phyloP scores from a whole-genome alignment of 2,329 filamentous ascomycete genomes.

The Chaetomiaceae sp. region DNA sequence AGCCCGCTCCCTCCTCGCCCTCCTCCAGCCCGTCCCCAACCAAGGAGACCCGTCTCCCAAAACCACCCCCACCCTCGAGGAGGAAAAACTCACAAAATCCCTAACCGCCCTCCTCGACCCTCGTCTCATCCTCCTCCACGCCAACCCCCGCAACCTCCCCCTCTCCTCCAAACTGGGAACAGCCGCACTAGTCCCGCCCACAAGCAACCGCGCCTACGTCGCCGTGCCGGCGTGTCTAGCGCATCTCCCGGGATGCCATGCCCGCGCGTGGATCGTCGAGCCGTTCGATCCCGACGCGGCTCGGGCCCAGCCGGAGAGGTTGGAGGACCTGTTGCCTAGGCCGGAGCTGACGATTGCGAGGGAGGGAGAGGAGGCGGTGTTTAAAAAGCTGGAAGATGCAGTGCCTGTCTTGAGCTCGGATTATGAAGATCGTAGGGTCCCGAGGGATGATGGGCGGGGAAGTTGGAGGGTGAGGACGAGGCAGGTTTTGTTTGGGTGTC shows the following conservation, averaged over 20 bases:
- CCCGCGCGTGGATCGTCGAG: constrained; percentile 25
- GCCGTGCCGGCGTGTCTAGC: constrained; percentile 19
- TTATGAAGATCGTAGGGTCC: constrained; percentile 11
- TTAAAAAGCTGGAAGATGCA: constrained; percentile 7
- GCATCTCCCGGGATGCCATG: constrained; percentile 15
- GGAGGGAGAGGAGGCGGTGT: neutral
- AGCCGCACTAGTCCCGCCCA: constrained; percentile 3
- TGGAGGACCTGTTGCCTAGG: constrained; percentile 13
- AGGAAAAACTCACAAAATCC: neutral
- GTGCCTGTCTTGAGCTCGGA: constrained; percentile 21
- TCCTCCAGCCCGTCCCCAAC: no score
- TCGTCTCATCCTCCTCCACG: constrained; percentile 12
- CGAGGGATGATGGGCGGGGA: neutral
- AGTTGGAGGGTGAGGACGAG: constrained; percentile 18
- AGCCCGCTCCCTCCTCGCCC: neutral
- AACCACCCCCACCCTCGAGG: neutral
- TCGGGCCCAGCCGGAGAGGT: constrained; percentile 9
- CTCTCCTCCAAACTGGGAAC: neutral
- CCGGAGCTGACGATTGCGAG: no score
- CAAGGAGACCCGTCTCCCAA: no score
- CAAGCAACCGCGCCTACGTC: constrained; percentile 19
- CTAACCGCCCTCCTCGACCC: constrained; percentile 17
- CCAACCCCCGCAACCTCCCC: constrained; percentile 16
- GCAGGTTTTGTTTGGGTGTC: constrained; percentile 15
- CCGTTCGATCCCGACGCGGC: constrained; percentile 19